Conservation (phyloP, 192 early-diverging fungal genomes). For the Coemansia biformis region DNA sequence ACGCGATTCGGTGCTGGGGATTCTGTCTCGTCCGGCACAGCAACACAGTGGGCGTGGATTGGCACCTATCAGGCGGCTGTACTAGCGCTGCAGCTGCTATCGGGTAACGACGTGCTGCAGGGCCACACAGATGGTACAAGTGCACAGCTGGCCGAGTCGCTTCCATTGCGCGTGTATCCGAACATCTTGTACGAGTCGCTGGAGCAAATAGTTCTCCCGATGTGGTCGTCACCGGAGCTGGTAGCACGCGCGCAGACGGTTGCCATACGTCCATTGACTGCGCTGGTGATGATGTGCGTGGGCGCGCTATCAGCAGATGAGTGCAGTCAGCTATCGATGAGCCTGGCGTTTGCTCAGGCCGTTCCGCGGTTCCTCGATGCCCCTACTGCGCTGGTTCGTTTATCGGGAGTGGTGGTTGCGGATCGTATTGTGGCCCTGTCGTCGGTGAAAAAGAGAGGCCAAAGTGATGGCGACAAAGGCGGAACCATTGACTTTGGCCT, state of each 20-base stretch:
- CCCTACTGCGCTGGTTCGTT: constrained; percentile 19
- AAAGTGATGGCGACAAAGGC: background rate
- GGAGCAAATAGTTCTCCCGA: constrained; percentile 17
- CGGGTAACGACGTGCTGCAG: constrained; percentile 5
- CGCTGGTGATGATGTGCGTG: constrained; percentile 23
- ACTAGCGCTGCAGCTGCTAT: constrained; percentile 28
- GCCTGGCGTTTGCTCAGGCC: constrained; percentile 26
- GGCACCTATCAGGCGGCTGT: constrained; percentile 17
- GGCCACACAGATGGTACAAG: too few species aligned
- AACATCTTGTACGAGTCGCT: constrained; percentile 9
- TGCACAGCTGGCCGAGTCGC: background rate
- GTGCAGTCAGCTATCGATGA: constrained; percentile 12
- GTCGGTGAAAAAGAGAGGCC: background rate
- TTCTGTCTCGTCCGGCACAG: too few species aligned
- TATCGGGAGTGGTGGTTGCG: constrained; percentile 38
- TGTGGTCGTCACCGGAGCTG: constrained; percentile 26
- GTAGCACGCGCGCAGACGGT: constrained; percentile 8
- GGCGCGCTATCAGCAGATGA: constrained; percentile 12
- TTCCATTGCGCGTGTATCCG: constrained; percentile 15
- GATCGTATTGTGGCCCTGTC: constrained; percentile 11
- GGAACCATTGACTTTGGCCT: constrained; percentile 34
- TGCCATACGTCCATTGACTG: constrained; percentile 13
- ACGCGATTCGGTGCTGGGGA: too few species aligned
- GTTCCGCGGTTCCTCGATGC: constrained; percentile 41
- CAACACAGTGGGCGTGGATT: background rate